Conservation (phyloP, 257 asterid species). For the Avicennia marina region DNA sequence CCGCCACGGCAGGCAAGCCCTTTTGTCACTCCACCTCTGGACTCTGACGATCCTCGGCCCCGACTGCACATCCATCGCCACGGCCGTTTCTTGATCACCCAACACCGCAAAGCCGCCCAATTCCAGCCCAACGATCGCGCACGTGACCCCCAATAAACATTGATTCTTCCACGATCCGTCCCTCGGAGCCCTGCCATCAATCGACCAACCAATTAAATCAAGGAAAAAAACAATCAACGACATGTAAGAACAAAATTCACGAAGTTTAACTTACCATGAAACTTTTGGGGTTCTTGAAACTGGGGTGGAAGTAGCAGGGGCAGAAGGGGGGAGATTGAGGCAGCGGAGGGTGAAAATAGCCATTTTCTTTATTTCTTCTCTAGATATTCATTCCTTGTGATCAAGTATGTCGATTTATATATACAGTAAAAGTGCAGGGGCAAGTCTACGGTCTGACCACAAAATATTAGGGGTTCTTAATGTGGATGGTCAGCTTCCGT, state of each 20-base stretch:
- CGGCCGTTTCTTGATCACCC: constrained; percentile 24
- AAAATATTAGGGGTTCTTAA: too few species aligned
- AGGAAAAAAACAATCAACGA: neutral
- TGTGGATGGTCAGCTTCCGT: constrained; percentile 22
- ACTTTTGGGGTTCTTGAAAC: constrained; percentile 17
- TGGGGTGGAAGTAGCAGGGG: constrained; percentile 24
- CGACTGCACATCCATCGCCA: constrained; percentile 30
- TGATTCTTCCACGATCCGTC: constrained; percentile 44
- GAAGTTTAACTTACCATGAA: constrained; percentile 28
- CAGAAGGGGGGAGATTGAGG: constrained; percentile 38
- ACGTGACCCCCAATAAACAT: constrained; percentile 34
- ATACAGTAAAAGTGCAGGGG: constrained; percentile 7
- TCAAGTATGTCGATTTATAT: neutral
- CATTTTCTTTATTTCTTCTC: constrained; percentile 25
- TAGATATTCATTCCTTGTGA: neutral
- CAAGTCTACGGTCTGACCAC: too few species aligned
- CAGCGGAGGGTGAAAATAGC: constrained; percentile 40
- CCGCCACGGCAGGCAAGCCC: constrained; percentile 74
- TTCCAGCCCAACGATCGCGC: constrained; percentile 43
- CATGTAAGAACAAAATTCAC: neutral
- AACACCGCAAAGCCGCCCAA: constrained; percentile 20
- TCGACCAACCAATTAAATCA: neutral
- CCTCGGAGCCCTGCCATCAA: constrained; percentile 29
- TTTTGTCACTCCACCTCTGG: constrained; percentile 66
- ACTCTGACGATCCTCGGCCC: neutral